Evolutionary conservation across 2,329 filamentous ascomycete species (phyloP).

Genomic region (Ilyonectria robusta): DNA sequence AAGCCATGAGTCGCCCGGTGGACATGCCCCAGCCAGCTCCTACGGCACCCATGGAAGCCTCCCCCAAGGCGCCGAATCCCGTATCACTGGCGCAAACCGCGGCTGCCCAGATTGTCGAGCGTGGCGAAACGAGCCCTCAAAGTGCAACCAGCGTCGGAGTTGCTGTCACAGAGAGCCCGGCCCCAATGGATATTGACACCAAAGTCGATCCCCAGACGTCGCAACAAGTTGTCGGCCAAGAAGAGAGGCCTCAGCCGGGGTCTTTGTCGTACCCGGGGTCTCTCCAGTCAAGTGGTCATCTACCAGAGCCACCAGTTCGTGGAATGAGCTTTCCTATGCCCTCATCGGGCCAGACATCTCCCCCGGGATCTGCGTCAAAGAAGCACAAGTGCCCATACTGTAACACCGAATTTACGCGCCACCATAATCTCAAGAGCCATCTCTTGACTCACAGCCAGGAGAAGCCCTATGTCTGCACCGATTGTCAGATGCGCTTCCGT

Average conservation of each 20-base stretch:
- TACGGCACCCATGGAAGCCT: constrained; percentile 60
- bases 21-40: constrained; percentile 64
- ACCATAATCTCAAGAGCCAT: constrained; percentile 98
- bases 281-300: constrained; percentile 58
- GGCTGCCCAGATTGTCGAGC: constrained; percentile 55
- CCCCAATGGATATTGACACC: constrained; percentile 68
- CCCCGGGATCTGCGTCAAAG: constrained; percentile 77
- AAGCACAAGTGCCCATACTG: constrained; percentile 98
- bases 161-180: constrained; percentile 65
- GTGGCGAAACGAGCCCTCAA: constrained; percentile 60
- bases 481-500: constrained; percentile 93
- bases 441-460: constrained; percentile 98
- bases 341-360: constrained; percentile 58
- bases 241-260: constrained; percentile 64
- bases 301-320: constrained; percentile 62
- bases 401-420: constrained; percentile 94
- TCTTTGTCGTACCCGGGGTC: constrained; percentile 71
- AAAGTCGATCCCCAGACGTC: constrained; percentile 55
- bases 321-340: constrained; percentile 72
- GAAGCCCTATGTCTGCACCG: constrained; percentile 94
- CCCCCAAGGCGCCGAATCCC: constrained; percentile 54
- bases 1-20: constrained; percentile 69
- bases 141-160: constrained; percentile 60
- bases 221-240: constrained; percentile 62
- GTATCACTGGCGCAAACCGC: constrained; percentile 52